These are phyloP conservation scores for Colletotrichum aenigma DNA, from an alignment of 2,329 filamentous ascomycete genomes.

Conservation along the genomic window DNA sequence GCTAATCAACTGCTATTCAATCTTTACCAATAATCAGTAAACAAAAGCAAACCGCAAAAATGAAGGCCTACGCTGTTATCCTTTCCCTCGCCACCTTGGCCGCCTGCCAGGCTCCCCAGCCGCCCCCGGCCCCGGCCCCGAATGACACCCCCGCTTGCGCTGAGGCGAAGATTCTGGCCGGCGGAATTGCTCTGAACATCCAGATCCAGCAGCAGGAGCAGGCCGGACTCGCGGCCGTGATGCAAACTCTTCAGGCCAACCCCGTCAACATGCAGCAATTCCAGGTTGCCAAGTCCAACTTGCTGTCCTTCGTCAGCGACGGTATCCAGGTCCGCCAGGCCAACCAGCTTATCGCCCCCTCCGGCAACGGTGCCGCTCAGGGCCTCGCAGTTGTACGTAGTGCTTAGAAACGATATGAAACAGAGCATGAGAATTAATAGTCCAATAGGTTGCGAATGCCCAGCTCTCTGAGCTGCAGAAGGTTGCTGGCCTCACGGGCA, in stretches of 20 bases:
- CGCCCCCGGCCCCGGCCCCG: background rate
- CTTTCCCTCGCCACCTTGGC: conserved; percentile 7
- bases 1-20: background rate
- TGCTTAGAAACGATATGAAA: accelerated
- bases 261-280: conserved; percentile 17
- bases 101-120: background rate
- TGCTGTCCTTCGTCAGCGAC: conserved; percentile 18
- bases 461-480: conserved; percentile 16
- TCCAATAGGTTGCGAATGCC: conserved; percentile 6
- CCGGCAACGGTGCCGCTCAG: conserved; percentile 3
- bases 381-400: conserved; percentile 10
- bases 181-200: conserved; percentile 17
- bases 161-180: conserved; percentile 18
- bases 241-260: conserved; percentile 9
- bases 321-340: conserved; percentile 16
- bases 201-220: conserved; percentile 18
- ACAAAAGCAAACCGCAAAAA: background rate
- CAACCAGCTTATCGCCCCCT: conserved; percentile 17
- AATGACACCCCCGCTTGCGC: conserved; percentile 16
- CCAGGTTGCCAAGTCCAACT: conserved; percentile 20
- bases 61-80: conserved; percentile 16
- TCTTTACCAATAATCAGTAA: background rate
- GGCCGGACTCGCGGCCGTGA: background rate
- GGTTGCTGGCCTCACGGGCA: conserved; percentile 10
- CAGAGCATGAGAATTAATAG: background rate